A percentile compares a stretch with the other conserved stretches of the same genome.
phyloP scores from a whole-genome alignment of 129 eudicot species.

The Artemisia tridentata region DNA sequence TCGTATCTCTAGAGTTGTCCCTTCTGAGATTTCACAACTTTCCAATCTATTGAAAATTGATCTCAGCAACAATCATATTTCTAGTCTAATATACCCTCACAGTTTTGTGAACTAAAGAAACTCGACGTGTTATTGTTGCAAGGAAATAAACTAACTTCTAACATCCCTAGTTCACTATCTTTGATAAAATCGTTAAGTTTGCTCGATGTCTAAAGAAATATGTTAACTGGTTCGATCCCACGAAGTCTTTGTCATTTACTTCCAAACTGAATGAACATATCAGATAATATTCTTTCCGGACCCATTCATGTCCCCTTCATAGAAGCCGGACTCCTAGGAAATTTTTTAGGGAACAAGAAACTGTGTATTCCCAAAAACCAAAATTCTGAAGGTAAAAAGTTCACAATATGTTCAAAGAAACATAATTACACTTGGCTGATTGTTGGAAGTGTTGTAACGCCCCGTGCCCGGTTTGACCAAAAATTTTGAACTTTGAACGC shows the following conservation, averaged over 20 bases:
- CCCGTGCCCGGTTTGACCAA: too few species aligned
- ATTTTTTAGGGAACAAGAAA: slow-evolving; percentile 63
- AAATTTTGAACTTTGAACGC: too few species aligned
- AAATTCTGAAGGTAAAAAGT: slow-evolving; percentile 33
- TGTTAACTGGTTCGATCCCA: slow-evolving; percentile 61
- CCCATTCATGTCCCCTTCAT: slow-evolving; percentile 64
- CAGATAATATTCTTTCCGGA: slow-evolving; percentile 72
- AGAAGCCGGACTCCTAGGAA: slow-evolving; percentile 60
- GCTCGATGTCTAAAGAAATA: slow-evolving; percentile 70
- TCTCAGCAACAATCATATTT: slow-evolving; percentile 65
- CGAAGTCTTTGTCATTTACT: slow-evolving; percentile 62
- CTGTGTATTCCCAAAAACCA: slow-evolving; percentile 52
- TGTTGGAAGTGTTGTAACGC: slow-evolving; percentile 49
- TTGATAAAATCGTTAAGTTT: slow-evolving; percentile 49
- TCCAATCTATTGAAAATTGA: slow-evolving; percentile 70
- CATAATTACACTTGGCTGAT: slow-evolving; percentile 59
- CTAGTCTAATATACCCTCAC: slow-evolving; percentile 70
- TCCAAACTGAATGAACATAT: slow-evolving; percentile 80
- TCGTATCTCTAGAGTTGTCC: slow-evolving; percentile 55
- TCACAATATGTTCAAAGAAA: slow-evolving; percentile 56
- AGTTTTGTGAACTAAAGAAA: slow-evolving; percentile 51
- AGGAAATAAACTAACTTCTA: slow-evolving; percentile 56
- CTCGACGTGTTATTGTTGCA: slow-evolving; percentile 56
- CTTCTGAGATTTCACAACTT: slow-evolving; percentile 62
- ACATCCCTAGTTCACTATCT: slow-evolving; percentile 68